Conservation (phyloP, 768 basidiomycete genomes). For the Plicaturopsis crispa region DNA sequence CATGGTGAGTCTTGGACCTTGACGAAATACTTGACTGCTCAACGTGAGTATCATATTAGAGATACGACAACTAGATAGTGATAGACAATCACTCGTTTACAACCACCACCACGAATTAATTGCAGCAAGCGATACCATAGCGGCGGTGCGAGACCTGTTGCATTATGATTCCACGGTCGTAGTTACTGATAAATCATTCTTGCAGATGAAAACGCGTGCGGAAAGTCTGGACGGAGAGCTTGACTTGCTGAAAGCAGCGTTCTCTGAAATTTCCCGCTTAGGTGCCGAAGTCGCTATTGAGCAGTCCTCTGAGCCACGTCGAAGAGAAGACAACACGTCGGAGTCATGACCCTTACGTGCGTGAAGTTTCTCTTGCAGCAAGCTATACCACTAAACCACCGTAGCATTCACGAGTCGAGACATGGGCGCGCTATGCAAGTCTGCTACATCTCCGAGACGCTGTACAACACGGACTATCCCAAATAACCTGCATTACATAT, state of each 20-base stretch:
- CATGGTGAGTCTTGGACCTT: conserved; percentile 34
- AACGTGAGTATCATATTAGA: conserved; percentile 43
- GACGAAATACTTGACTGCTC: background rate
- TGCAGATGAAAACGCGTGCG: conserved; percentile 81
- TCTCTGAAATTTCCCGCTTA: conserved; percentile 81
- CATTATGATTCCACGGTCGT: background rate
- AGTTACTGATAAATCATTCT: conserved; percentile 1
- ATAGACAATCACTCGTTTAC: conserved; percentile 87
- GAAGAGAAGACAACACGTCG: too few relatives aligned
- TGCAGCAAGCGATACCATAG: conserved; percentile 88
- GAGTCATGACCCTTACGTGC: too few relatives aligned
- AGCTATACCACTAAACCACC: too few relatives aligned
- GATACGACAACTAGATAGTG: conserved; percentile 80
- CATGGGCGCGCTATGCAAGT: conserved; percentile 3
- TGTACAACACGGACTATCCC: conserved; percentile 4
- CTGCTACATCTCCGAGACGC: background rate
- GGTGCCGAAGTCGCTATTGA: conserved; percentile 60
- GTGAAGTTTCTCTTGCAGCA: too few relatives aligned
- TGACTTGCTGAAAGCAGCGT: conserved; percentile 71
- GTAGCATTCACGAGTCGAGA: too few relatives aligned
- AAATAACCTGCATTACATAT: background rate
- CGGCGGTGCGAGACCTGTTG: conserved; percentile 44
- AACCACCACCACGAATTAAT: conserved; percentile 95
- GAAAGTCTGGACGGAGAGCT: conserved; percentile 82
- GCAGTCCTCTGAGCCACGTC: too few relatives aligned